Evolutionary conservation across 2,329 filamentous ascomycete species (phyloP), one percentile per base, ranked within the genome.

Genomic region (Fusarium chlamydosporum): DNA sequence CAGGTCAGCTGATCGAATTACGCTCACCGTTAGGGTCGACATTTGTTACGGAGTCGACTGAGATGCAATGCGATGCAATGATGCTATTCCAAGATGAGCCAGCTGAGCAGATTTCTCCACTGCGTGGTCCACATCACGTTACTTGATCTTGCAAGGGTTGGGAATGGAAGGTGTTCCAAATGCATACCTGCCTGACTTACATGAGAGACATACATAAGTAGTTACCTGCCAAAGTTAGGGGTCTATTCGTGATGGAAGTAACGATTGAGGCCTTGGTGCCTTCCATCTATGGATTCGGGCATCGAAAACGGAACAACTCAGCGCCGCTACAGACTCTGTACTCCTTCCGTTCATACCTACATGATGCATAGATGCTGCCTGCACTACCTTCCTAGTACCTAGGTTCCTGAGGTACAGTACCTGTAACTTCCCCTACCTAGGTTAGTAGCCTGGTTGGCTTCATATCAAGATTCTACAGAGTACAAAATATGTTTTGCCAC

Each of bases 21-120:
- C 53, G 63, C 54, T 59, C 61, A 54, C 66, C 66, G 61, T 69
- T 70, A 45, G 41, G 56, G 68, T 64, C 47, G 65, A 55, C 61
- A 56, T 71, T 71, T 69, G 40, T 71, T 55, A 69, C 67, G 59
- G 65, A 66, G 56, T 50, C 33, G 23, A n/a, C 23, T 35, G 33
- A 50, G 33, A 50, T 50, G 33, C 53, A 16, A 34, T 33, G 11
- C 27, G 13, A 42, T 27, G 37, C 35, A 8, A 27, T 35, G 56
- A 56, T 62, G 56, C 53, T 61, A 65, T 65, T 59, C 60, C 45
- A 55, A 47, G 45, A 53, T 9, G 15, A 51, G 46, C 29, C 54
- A 56, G 43, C 43, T 70, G 48, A 56, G 50, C 34, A 38, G 20
- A 18, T 16, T 35, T 58, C 56, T 35, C 66, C 66, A 67, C 66